phyloP scores from a whole-genome alignment of 129 eudicot species.

The Tagetes erecta region DNA sequence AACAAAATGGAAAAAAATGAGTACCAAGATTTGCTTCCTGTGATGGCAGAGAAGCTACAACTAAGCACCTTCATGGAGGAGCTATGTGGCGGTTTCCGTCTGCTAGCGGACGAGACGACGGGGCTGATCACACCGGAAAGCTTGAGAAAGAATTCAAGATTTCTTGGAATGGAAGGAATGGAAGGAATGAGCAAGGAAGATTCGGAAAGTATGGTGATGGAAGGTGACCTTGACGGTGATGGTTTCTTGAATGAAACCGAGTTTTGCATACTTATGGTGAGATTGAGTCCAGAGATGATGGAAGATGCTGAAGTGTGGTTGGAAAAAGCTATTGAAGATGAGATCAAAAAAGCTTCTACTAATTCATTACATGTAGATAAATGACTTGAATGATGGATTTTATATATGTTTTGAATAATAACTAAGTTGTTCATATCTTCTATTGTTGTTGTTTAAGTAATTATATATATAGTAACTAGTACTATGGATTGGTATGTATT shows the following conservation, averaged over 20 bases:
- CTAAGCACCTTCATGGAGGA: slow-evolving; percentile 62
- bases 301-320: slow-evolving; percentile 77
- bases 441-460: not conserved
- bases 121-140: slow-evolving; percentile 74
- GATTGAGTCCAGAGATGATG: slow-evolving; percentile 94
- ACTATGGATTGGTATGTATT: not conserved
- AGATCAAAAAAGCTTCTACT: slow-evolving; percentile 25
- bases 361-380: slow-evolving; percentile 5
- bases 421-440: slow-evolving; percentile 21
- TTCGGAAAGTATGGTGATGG: slow-evolving; percentile 67
- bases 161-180: slow-evolving; percentile 70
- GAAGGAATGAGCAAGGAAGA: slow-evolving; percentile 75
- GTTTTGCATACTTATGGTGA: slow-evolving; percentile 81
- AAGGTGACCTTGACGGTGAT: slow-evolving; percentile 83
- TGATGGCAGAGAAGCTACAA: slow-evolving; percentile 90
- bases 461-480: not conserved
- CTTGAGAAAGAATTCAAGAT: slow-evolving; percentile 55
- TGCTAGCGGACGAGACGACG: slow-evolving; percentile 59
- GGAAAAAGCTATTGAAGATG: slow-evolving; percentile 65
- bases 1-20: slow-evolving; percentile 38
- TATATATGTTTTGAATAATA: not conserved
- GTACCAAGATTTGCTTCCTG: slow-evolving; percentile 76
- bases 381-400: not conserved
- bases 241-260: slow-evolving; percentile 72
- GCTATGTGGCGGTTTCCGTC: slow-evolving; percentile 75